These are phyloP conservation scores for Poteriospumella lacustris DNA, from an alignment of 108 stramenopile species.

Conservation along the genomic window DNA sequence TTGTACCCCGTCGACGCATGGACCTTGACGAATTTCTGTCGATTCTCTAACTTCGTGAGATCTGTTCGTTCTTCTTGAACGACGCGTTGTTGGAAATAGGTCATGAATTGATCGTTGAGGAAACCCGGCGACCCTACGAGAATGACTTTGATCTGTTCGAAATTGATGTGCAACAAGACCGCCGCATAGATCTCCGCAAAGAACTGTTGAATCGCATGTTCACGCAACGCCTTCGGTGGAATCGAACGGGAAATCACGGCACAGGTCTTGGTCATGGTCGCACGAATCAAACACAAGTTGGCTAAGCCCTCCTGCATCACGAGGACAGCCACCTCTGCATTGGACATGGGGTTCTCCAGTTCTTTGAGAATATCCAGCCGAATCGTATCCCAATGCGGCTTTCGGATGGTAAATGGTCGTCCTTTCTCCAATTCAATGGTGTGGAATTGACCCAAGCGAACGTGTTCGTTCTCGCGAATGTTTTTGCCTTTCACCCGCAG, in stretches of 20 bases:
- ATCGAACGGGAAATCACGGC: not conserved
- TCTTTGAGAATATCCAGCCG: constrained; percentile 80
- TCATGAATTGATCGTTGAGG: constrained; percentile 88
- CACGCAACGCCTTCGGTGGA: not conserved
- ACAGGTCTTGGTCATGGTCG: constrained; percentile 67
- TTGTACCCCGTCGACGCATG: no score
- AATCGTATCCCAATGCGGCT: constrained; percentile 86
- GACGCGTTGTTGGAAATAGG: constrained; percentile 66
- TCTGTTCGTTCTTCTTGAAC: constrained; percentile 65
- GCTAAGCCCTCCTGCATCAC: constrained; percentile 83
- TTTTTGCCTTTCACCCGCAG: constrained; percentile 78
- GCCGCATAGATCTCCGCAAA: constrained; percentile 88
- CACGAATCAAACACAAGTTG: constrained; percentile 86
- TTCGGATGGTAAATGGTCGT: constrained; percentile 80
- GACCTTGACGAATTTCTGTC: no score
- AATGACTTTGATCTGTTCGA: constrained; percentile 74
- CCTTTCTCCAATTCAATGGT: constrained; percentile 81
- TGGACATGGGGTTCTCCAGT: constrained; percentile 73
- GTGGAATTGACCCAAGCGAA: constrained; percentile 86
- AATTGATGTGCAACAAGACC: constrained; percentile 73
- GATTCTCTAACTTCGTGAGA: no score
- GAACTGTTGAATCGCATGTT: constrained; percentile 76
- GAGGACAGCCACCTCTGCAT: constrained; percentile 86
- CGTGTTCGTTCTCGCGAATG: constrained; percentile 65
- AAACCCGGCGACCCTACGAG: constrained; percentile 84